These are phyloP conservation scores for Talaromyces wortmannii DNA, from an alignment of 495 filamentous ascomycete genomes.

Conservation along the genomic window DNA sequence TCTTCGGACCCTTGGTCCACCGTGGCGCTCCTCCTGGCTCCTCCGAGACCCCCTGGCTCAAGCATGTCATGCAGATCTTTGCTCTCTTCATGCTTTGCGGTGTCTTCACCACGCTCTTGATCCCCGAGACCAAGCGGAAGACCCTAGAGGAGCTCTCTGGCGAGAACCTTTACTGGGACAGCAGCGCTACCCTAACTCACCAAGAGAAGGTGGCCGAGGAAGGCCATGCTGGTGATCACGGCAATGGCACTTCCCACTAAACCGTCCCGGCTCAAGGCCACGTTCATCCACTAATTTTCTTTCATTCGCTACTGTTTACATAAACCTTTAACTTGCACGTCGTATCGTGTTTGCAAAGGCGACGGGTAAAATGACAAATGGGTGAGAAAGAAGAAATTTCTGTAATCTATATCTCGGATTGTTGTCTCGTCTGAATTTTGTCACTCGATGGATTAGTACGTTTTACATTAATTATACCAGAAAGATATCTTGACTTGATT, in stretches of 20 bases:
- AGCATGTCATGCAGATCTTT: conserved; percentile 77
- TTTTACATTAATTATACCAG: too few species aligned
- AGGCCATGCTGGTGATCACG: background rate
- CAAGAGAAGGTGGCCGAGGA: conserved; percentile 1
- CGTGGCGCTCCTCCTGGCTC: conserved; percentile 28
- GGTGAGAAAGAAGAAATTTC: too few species aligned
- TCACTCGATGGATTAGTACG: too few species aligned
- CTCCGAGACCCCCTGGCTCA: conserved; percentile 55
- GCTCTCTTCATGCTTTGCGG: conserved; percentile 75
- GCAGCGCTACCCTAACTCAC: background rate
- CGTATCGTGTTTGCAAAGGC: background rate
- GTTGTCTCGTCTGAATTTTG: too few species aligned
- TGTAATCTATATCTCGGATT: too few species aligned
- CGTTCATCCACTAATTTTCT: background rate
- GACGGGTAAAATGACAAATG: background rate
- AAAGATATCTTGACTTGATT: too few species aligned
- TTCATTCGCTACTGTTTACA: conserved; percentile 2
- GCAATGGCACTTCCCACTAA: conserved; percentile 3
- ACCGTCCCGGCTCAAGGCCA: background rate
- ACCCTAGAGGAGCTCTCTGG: conserved; percentile 54
- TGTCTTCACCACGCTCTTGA: conserved; percentile 55
- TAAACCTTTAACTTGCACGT: background rate
- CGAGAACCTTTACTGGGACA: conserved; percentile 19
- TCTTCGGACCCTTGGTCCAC: conserved; percentile 40
- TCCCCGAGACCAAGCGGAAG: conserved; percentile 71